Evolutionary conservation across 331 rosid species (phyloP), one percentile per base, ranked within the genome.

Genomic region (Phaseolus coccineus): DNA sequence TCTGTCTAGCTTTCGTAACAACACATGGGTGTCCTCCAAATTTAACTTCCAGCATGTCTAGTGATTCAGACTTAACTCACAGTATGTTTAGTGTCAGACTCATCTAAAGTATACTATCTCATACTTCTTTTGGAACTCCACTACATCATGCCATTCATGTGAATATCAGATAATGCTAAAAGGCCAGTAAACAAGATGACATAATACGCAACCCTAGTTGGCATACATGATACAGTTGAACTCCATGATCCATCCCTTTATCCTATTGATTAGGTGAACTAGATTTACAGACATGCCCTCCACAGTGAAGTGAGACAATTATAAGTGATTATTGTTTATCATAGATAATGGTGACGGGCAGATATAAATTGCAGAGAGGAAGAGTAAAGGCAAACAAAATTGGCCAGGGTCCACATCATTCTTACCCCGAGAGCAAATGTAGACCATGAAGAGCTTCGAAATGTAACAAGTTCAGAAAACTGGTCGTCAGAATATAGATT

Each of bases 371-470:
- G 14, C 39, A 65, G 65, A 76, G 59, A 42, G 53, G 73, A 63
- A 62, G 24, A 74, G 52, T 81, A 65, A 74, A 81, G 39, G 55
- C 53, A 39, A 74, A 74, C n/a, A 69, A 78, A 66, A 8, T 55
- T 37, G 65, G 40, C 30, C 16, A 66, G 33, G 8, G 48, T 25
- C 30, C 63, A 13, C 64, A 69, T 66, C 35, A 79, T 69, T 62
- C 90, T 89, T 85, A 95, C 99, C 82, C 99, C 99, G 44, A 95
- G 82, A 31, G 77, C 84, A 85, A 89, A 93, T 30, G 94, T 89
- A 57, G 98, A 91, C 72, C 86, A 31, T 0, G 85, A 64, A 50
- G 99, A 87, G 77, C 87, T 87, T 79, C 75, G 94, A 70, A 78
- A 72, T 16, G 88, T 90, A 81, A 93, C 71, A 63, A 64, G 84